phyloP scores from a whole-genome alignment of 176 grass and related monocot species.

The Themeda triandra region DNA sequence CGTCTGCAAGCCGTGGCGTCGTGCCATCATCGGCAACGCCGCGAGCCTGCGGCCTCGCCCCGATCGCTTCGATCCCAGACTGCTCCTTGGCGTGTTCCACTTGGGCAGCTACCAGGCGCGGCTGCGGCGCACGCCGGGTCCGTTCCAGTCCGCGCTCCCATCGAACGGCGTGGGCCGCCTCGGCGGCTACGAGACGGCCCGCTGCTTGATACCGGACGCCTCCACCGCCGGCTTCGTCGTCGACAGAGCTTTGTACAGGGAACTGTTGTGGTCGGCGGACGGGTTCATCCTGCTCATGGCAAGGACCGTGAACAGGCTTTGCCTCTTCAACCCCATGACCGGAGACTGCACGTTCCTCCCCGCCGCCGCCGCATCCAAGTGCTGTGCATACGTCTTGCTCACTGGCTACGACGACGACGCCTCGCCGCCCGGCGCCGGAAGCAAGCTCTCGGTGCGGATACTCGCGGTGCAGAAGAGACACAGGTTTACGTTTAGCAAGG shows the following conservation, averaged over 20 bases:
- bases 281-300: background rate
- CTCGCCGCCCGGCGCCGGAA: too few relatives aligned
- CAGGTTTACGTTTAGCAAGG: too few relatives aligned
- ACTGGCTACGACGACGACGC: background rate
- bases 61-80: background rate
- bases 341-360: background rate
- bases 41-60: background rate
- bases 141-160: too few relatives aligned
- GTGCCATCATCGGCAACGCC: background rate
- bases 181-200: background rate
- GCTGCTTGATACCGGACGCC: background rate
- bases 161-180: too few relatives aligned
- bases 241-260: background rate
- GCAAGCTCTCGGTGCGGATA: too few relatives aligned
- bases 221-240: too few relatives aligned
- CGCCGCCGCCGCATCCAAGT: background rate
- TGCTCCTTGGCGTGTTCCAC: background rate
- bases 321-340: background rate
- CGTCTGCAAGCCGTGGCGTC: background rate
- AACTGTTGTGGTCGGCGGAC: background rate
- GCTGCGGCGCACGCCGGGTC: too few relatives aligned
- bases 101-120: too few relatives aligned
- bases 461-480: too few relatives aligned
- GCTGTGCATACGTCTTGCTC: background rate
- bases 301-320: background rate